Evolutionary conservation across 2,329 filamentous ascomycete species (phyloP), one percentile per base, ranked within the genome.

Genomic region (Clonostachys sp.): DNA sequence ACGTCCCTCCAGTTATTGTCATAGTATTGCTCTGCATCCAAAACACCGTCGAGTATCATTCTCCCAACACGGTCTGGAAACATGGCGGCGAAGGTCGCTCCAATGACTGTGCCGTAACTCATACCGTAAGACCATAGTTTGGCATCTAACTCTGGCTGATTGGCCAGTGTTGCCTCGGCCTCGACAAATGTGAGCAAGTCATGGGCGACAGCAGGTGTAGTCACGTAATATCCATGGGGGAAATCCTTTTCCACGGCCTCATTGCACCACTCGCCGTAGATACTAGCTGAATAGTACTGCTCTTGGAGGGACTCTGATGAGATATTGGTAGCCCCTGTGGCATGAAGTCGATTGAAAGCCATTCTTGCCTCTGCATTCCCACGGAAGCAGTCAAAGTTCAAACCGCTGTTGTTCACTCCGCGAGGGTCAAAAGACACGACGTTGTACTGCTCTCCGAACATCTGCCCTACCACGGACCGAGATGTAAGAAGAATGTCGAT

Each of bases 361-460:
- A 13, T 20, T 51, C 59, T 55, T 52, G 61, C 61, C 46, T 60
- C 57, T 38, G 45, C 17, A 42, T 61, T 59, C 3, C 55, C 56
- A 0, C 53, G 55, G 50, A 65, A 65, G 49, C 61, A 65, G 50
- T 62, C 57, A 36, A 64, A 47, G 18, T 16, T 41, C 35, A 47
- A 49, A 4, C 56, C 59, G 51, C 60, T 67, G 52, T 65, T 64
- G 48, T 62, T 62, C 34, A 70, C 64, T 9, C 67, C 67, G 34
- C 68, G 65, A 51, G 68, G 67, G 50, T 71, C 68, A 53, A 66
- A 72, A 39, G 64, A 67, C 50, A 71, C 60, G 43, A 67, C 54
- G 56, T 70, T 70, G 55, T 70, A 70, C 50, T 70, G 63, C 48
- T 68, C 66, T 51, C 65, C 65, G 41, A 70, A 58, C 6, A 62